Percentiles rank a stretch among this genome's conserved stretches.
phyloP scores from a whole-genome alignment of 352 stramenopile genomes.

The Pythium scleroteichum region DNA sequence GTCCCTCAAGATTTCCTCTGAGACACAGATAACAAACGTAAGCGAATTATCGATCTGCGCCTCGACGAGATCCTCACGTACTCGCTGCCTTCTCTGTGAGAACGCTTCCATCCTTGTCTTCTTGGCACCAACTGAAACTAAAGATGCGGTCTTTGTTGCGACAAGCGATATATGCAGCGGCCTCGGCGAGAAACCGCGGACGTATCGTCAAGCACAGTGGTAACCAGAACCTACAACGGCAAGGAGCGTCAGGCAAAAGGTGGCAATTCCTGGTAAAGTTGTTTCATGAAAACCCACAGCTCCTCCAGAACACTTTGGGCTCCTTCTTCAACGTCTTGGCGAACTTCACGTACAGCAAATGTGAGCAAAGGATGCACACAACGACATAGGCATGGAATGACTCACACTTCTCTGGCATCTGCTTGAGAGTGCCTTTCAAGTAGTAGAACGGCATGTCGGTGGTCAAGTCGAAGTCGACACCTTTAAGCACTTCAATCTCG shows the following conservation, averaged over 20 bases:
- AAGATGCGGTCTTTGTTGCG: slow-evolving; percentile 78
- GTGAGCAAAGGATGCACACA: not conserved
- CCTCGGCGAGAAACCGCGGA: slow-evolving; percentile 62
- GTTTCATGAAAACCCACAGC: slow-evolving; percentile 38
- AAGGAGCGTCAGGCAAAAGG: no score
- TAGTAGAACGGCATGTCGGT: slow-evolving; percentile 79
- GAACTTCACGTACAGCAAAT: slow-evolving; percentile 33
- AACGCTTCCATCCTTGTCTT: slow-evolving; percentile 43
- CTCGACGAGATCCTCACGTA: slow-evolving; percentile 29
- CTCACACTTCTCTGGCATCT: slow-evolving; percentile 80
- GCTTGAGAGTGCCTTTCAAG: slow-evolving; percentile 53
- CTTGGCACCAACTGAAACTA: slow-evolving; percentile 75
- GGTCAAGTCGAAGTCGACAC: slow-evolving; percentile 80
- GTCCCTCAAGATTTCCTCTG: slow-evolving; percentile 65
- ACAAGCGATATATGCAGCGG: slow-evolving; percentile 74
- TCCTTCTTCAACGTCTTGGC: slow-evolving; percentile 45
- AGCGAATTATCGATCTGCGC: slow-evolving; percentile 1
- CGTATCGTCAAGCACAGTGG: slow-evolving; percentile 57
- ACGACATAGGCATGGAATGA: not conserved
- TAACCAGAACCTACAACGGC: slow-evolving; percentile 58
- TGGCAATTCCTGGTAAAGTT: no score
- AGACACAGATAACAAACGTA: not conserved
- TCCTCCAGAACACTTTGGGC: slow-evolving; percentile 63
- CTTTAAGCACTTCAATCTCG: slow-evolving; percentile 83
- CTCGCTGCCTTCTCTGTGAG: slow-evolving; percentile 72